Evolutionary conservation across 768 basidiomycete genomes (phyloP), one percentile per base, ranked within the genome.

Genomic region (Boletus subparvulus): DNA sequence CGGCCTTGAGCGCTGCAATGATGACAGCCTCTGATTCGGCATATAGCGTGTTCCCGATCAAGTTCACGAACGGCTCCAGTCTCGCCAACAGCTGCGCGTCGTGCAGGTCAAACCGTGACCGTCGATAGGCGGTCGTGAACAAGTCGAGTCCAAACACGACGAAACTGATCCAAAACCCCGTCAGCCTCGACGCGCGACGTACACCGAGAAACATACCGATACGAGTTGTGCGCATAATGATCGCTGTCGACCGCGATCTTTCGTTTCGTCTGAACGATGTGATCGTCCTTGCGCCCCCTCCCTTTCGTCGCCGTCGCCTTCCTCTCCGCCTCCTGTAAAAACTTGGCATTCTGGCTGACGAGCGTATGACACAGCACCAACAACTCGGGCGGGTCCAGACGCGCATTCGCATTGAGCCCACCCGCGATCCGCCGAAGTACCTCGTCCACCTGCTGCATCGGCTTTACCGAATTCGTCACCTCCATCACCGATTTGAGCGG

Each of bases 11-110:
- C 14, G 87, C 90, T 0, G 88, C 80, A 10, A 81, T 73, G 16
- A 96, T 75, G 7, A 98, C 91, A 8, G 85, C 77, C 9, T 87
- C 81, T 47, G 85, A 86, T 33, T 80, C 85, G 3, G 95, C 90
- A 70, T 97, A 98, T 1, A 99, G 82, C 0, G 92, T 88, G 67
- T 98, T 94, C 33, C 96, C 96, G 54, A 98, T 87, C 14, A 87
- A 83, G 33, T 83, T 77, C 14, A 96, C 86, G 77, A 98, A 89
- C 0, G 93, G 83, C 56, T 94, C 93, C 24, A 99, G 76, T 32
- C 94, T 87, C n/a, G 86, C 77, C 55, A 94, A 78, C 50, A 90
- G 78, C n/a, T 82, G 76, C 10, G 78, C 59, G 62, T 97, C 87
- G 26, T 83, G 82, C 66, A 96, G 87, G 67, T 96, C 87, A 65